These are phyloP conservation scores for Irpex sp. DNA, from an alignment of 1,284 basidiomycete species.

Conservation along the genomic window DNA sequence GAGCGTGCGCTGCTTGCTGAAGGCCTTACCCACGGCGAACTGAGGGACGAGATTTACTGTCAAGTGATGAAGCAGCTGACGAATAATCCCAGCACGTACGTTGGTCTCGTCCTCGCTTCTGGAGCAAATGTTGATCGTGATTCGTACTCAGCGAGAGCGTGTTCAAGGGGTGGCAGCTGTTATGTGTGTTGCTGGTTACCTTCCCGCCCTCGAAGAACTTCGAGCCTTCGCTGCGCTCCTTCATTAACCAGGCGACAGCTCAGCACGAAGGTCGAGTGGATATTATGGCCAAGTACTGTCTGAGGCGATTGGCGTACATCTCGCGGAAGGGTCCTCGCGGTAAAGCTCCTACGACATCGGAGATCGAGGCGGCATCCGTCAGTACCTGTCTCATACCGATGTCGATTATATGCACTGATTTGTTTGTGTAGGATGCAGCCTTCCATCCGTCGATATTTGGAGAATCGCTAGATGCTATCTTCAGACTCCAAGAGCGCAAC, in stretches of 20 bases:
- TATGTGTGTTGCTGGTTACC: constrained; percentile 83
- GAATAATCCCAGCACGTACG: constrained; percentile 74
- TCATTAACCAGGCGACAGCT: constrained; percentile 45
- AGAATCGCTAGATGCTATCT: constrained; percentile 80
- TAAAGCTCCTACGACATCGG: constrained; percentile 72
- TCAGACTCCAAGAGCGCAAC: constrained; percentile 78
- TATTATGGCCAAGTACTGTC: constrained; percentile 86
- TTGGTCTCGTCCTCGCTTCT: constrained; percentile 16
- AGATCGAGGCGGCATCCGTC: constrained; percentile 87
- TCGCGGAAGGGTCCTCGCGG: constrained; percentile 80
- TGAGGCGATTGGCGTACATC: constrained; percentile 67
- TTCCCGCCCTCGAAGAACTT: constrained; percentile 92
- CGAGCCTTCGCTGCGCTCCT: constrained; percentile 74
- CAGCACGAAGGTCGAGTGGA: constrained; percentile 75
- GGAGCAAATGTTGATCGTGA: constrained; percentile 1
- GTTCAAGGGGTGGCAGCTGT: constrained; percentile 88
- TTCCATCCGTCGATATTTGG: constrained; percentile 94
- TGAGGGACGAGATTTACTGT: constrained; percentile 90
- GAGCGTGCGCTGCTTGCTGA: constrained; percentile 82
- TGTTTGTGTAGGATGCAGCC: constrained; percentile 66
- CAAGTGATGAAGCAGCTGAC: constrained; percentile 89
- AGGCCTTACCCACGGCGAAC: constrained; percentile 73
- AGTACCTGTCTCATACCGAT: constrained; percentile 23
- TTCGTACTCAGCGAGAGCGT: constrained; percentile 53
- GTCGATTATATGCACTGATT: constrained; percentile 4